Evolutionary conservation across 2,329 filamentous ascomycete genomes (phyloP).

Genomic region (Fusarium burgessii): DNA sequence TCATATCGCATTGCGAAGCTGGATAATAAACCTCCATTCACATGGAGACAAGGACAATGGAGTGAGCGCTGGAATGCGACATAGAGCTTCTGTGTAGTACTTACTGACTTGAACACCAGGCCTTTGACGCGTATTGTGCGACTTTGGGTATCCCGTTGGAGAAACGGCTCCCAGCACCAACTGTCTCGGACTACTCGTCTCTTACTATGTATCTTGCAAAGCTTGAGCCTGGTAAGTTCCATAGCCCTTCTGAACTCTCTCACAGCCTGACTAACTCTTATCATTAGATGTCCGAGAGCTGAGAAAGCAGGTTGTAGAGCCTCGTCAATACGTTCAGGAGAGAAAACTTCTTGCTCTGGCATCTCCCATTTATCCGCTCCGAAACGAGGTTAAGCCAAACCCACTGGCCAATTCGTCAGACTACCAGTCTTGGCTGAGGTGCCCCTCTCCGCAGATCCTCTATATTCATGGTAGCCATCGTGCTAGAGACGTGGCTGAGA

Average conservation of each 20-base stretch:
- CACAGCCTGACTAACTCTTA: background rate
- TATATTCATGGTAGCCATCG: background rate
- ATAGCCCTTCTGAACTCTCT: accelerated
- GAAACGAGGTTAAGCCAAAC: background rate
- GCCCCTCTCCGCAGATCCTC: background rate
- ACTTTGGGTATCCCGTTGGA: background rate
- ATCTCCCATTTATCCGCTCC: background rate
- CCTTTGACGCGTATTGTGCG: background rate
- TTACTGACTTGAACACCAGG: accelerated
- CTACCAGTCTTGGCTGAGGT: background rate
- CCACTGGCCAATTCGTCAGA: background rate
- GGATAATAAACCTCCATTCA: background rate
- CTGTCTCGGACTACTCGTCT: background rate
- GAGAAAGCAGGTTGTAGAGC: accelerated
- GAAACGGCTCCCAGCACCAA: background rate
- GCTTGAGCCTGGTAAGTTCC: background rate
- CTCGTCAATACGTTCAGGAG: background rate
- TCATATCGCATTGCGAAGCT: accelerated
- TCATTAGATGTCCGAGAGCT: background rate
- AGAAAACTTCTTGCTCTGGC: background rate
- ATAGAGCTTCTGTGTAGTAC: accelerated
- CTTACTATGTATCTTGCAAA: background rate
- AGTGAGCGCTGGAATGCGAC: accelerated
- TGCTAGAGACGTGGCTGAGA: background rate
- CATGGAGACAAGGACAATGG: accelerated